Evolutionary conservation across 2,329 filamentous ascomycete species (phyloP), one percentile per base, ranked within the genome.

Genomic region (Aotearoamyces nothofagi): DNA sequence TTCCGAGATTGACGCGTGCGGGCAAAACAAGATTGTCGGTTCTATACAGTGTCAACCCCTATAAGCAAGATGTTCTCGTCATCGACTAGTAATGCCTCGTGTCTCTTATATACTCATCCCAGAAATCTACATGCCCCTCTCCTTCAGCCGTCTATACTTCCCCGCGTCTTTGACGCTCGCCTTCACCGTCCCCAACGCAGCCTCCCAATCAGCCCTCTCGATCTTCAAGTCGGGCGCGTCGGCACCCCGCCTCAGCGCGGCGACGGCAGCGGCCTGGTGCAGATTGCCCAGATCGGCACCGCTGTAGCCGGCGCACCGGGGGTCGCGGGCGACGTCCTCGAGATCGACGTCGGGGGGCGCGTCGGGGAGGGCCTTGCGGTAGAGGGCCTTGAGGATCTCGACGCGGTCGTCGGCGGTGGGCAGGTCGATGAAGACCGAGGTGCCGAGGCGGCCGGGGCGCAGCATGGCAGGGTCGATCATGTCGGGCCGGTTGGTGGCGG

Each of bases 381-480:
- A 69, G 15, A 73, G 57, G 3, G 86, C 82, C 31, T 65, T 65
- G 13, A 98, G 60, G 36, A 98, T 98, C 32, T 92, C 83, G 0
- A 80, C 79, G 9, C 90, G 68, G 49, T 93, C 84, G 5, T 74
- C 63, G 0, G 76, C 61, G 15, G 72, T 76, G 0, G 90, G 90
- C 0, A 96, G 58, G 44, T 90, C 86, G 22, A 98, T 78, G 42
- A 87, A 94, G 15, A 96, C 65, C n/a, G 78, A 69, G 0, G 78
- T 87, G 39, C 86, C 87, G 1, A 98, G 64, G 15, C 90, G 76
- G 1, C 90, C 90, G 0, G 90, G 87, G 1, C 90, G 77, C 8
- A 96, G 66, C 72, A 98, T 92, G 2, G 90, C 90, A 2, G 82
- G 75, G 50, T 98, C 90, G 41, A 98, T 96, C 58, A 93, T 92